These are phyloP conservation scores for Porodaedalea pini DNA, from an alignment of 1,284 basidiomycete genomes.

Conservation along the genomic window DNA sequence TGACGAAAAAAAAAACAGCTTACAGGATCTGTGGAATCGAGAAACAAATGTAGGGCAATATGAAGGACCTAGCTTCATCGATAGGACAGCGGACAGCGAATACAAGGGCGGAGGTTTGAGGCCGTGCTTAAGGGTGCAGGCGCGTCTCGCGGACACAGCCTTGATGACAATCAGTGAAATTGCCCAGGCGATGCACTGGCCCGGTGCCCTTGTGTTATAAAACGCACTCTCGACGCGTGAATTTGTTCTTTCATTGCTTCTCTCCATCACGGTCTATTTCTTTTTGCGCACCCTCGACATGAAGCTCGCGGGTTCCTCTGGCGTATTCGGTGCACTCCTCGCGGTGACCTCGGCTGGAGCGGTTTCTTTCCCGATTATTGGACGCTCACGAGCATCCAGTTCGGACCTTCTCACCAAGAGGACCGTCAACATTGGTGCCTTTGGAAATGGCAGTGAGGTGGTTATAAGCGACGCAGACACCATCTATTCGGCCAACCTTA, in stretches of 20 bases:
- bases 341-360: constrained; percentile 1
- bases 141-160: constrained; percentile 5
- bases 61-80: too few species aligned
- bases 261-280: not conserved
- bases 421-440: constrained; percentile 15
- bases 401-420: constrained; percentile 2
- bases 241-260: not conserved
- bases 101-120: too few species aligned
- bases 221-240: not conserved
- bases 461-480: constrained; percentile 44
- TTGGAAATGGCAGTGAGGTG: constrained; percentile 21
- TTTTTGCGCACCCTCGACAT: constrained; percentile 1
- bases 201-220: not conserved
- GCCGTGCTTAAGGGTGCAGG: too few species aligned
- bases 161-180: constrained; percentile 2
- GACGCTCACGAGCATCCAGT: not conserved
- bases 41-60: too few species aligned
- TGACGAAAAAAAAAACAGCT: too few species aligned
- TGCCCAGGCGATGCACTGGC: not conserved
- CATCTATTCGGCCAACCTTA: constrained; percentile 50
- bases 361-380: constrained; percentile 9
- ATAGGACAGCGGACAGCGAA: too few species aligned
- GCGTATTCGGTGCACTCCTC: not conserved
- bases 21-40: too few species aligned
- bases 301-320: constrained; percentile 4